Percentiles rank a stretch among this genome's conserved stretches.
These are phyloP conservation scores for Ceraceosorus guamensis DNA, from an alignment of 1,284 basidiomycete genomes.

Conservation along the genomic window DNA sequence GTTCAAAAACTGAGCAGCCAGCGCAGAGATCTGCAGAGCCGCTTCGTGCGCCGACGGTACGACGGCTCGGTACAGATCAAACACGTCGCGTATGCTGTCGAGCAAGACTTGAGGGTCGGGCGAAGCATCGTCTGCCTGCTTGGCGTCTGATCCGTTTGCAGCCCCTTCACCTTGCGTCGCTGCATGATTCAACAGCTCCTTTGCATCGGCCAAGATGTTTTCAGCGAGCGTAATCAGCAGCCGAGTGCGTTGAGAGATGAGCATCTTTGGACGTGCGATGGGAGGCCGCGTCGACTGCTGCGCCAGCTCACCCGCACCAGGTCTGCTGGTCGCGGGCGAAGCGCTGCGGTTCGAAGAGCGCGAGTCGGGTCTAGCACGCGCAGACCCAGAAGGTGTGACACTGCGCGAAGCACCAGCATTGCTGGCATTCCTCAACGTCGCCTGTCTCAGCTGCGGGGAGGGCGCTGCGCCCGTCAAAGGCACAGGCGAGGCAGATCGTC, in stretches of 20 bases:
- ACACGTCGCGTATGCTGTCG: constrained; percentile 51
- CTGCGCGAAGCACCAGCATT: no score
- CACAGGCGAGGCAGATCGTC: no score
- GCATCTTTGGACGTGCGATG: background rate
- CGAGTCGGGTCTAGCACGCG: no score
- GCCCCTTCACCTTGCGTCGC: background rate
- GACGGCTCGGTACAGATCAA: constrained; percentile 74
- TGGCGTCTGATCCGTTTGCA: background rate
- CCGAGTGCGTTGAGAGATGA: background rate
- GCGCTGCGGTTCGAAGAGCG: no score
- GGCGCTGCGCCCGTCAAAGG: no score
- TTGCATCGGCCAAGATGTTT: background rate
- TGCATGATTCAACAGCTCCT: no score
- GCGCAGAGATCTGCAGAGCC: constrained; percentile 57
- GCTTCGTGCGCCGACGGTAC: constrained; percentile 65
- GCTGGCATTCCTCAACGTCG: no score
- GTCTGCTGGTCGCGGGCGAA: no score
- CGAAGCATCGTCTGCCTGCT: background rate
- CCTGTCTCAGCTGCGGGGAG: no score
- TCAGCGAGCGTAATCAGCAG: background rate
- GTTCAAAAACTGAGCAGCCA: constrained; percentile 74
- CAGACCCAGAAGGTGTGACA: no score
- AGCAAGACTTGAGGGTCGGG: background rate
- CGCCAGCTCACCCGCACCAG: no score
- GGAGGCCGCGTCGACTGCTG: no score